Conservation (phyloP, 2,329 filamentous ascomycete genomes). For the Phialophora verrucosa region DNA sequence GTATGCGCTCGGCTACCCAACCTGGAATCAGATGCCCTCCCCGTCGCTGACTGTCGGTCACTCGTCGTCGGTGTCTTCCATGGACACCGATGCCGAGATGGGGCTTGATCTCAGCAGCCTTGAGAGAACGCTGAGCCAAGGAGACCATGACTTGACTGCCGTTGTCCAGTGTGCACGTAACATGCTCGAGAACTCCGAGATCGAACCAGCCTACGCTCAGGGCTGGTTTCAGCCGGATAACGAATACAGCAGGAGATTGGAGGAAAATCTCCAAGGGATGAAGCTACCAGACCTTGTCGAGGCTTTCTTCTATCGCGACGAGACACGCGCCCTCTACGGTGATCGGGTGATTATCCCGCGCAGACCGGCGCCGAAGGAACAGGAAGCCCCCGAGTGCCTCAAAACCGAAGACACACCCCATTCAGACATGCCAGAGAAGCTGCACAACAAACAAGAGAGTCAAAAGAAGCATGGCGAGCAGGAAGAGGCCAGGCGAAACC, state of each 20-base stretch:
- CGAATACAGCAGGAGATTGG: conserved; percentile 21
- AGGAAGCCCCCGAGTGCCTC: background rate
- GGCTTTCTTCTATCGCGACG: conserved; percentile 24
- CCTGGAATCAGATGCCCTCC: background rate
- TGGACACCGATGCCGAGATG: background rate
- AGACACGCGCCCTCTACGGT: conserved; percentile 22
- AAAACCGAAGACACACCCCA: background rate
- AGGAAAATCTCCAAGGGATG: conserved; percentile 14
- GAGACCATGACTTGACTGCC: conserved; percentile 6
- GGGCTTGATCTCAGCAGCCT: conserved; percentile 4
- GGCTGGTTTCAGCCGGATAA: conserved; percentile 32
- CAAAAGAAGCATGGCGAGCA: conserved; percentile 15
- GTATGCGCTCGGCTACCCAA: background rate
- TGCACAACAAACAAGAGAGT: conserved; percentile 14
- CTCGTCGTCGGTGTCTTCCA: conserved; percentile 6
- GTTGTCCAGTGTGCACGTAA: conserved; percentile 5
- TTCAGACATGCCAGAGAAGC: background rate
- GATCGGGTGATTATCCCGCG: conserved; percentile 19
- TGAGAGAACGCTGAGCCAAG: background rate
- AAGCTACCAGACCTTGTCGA: conserved; percentile 21
- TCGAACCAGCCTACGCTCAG: conserved; percentile 24
- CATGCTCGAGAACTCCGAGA: conserved; percentile 13
- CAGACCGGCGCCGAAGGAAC: background rate
- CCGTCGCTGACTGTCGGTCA: background rate
- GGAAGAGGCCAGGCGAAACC: conserved; percentile 30